Percentiles rank a stretch among this genome's conserved stretches.
These are phyloP conservation scores for Penicillium sp. DNA, from an alignment of 2,329 filamentous ascomycete genomes.

Conservation along the genomic window DNA sequence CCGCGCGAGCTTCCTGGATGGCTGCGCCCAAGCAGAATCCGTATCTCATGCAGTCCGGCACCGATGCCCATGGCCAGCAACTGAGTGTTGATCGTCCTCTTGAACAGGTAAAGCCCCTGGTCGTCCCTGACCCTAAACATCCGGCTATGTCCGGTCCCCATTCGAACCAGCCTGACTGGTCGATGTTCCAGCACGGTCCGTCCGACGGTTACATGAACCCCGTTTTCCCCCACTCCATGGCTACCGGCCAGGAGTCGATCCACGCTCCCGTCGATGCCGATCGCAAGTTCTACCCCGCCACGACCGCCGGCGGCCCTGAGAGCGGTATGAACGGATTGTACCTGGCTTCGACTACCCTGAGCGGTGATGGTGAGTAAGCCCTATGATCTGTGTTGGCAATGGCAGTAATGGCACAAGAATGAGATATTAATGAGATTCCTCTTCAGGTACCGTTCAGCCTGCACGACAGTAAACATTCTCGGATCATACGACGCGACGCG, in stretches of 20 bases:
- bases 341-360: conserved; percentile 47
- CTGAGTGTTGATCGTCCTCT: conserved; percentile 46
- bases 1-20: conserved; percentile 44
- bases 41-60: conserved; percentile 44
- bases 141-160: conserved; percentile 62
- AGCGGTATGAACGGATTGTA: conserved; percentile 50
- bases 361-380: conserved; percentile 44
- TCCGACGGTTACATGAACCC: conserved; percentile 65
- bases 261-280: conserved; percentile 64
- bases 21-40: conserved; percentile 46
- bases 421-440: neutral
- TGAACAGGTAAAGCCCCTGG: conserved; percentile 45
- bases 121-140: conserved; percentile 43
- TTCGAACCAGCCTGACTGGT: conserved; percentile 68
- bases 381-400: neutral
- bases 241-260: conserved; percentile 68
- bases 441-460: conserved; percentile 54
- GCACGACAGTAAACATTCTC: conserved; percentile 59
- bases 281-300: conserved; percentile 54
- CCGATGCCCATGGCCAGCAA: conserved; percentile 42
- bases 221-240: conserved; percentile 65
- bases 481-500: conserved; percentile 12
- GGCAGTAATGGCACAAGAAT: neutral
- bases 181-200: conserved; percentile 74
- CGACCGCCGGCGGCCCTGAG: conserved; percentile 42